These are phyloP conservation scores for Pestalotiopsis sp. DNA, from an alignment of 2,329 filamentous ascomycete species.

Conservation along the genomic window DNA sequence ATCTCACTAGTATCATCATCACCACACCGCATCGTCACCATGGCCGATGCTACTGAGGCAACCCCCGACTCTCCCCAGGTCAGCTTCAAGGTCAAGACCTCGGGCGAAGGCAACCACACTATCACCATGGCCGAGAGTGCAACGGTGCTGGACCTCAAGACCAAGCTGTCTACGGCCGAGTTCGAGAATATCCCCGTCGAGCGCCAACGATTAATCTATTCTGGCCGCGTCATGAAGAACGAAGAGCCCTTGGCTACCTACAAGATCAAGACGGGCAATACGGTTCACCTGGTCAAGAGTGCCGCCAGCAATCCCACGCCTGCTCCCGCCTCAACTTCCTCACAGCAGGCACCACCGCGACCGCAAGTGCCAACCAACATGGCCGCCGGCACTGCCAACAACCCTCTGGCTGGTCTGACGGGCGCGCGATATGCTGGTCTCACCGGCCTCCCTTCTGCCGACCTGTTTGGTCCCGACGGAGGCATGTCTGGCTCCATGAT, in stretches of 20 bases:
- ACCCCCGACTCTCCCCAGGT: conserved; percentile 68
- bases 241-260: conserved; percentile 80
- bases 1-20: neutral
- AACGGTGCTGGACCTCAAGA: conserved; percentile 84
- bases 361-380: conserved; percentile 73
- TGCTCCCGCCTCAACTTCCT: conserved; percentile 38
- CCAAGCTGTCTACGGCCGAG: conserved; percentile 77
- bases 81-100: conserved; percentile 98
- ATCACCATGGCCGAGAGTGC: conserved; percentile 78
- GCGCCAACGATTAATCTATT: conserved; percentile 95
- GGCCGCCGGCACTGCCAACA: conserved; percentile 80
- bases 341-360: conserved; percentile 44
- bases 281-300: conserved; percentile 94
- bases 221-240: conserved; percentile 94
- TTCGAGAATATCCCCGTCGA: conserved; percentile 86
- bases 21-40: conserved; percentile 32
- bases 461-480: conserved; percentile 91
- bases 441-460: conserved; percentile 80
- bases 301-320: conserved; percentile 77
- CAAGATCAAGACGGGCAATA: conserved; percentile 96
- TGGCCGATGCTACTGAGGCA: conserved; percentile 65
- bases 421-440: conserved; percentile 93
- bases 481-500: conserved; percentile 86
- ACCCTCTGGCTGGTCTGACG: conserved; percentile 86
- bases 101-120: conserved; percentile 81